These are phyloP conservation scores for Ensete ventricosum DNA, from an alignment of 176 grass and related monocot genomes.

Conservation along the genomic window DNA sequence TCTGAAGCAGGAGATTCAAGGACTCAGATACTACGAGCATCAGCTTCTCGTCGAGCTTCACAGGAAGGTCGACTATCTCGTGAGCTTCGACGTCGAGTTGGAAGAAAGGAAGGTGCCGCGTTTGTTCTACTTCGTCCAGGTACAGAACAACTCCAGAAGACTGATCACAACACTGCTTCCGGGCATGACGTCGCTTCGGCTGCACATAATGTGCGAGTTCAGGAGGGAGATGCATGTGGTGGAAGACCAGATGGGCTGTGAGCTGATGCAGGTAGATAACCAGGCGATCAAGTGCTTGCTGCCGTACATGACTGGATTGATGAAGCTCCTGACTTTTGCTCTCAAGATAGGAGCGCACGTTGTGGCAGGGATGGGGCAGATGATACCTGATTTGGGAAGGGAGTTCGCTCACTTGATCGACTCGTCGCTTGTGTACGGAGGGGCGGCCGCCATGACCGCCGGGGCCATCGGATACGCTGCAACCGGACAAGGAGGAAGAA, in stretches of 20 bases:
- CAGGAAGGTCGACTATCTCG: conserved; percentile 67
- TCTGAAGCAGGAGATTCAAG: conserved; percentile 74
- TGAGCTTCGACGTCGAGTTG: conserved; percentile 66
- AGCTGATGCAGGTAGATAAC: conserved; percentile 76
- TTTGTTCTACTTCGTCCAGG: conserved; percentile 78
- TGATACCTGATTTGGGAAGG: conserved; percentile 83
- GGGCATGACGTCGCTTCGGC: conserved; percentile 53
- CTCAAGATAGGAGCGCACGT: conserved; percentile 84
- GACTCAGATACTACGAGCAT: conserved; percentile 76
- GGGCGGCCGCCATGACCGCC: conserved; percentile 35
- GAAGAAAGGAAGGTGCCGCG: conserved; percentile 79
- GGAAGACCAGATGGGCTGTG: conserved; percentile 76
- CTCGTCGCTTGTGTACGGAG: conserved; percentile 37
- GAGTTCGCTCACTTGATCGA: conserved; percentile 62
- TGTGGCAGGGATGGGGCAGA: conserved; percentile 69
- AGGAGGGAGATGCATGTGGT: conserved; percentile 80
- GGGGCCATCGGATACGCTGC: conserved; percentile 49
- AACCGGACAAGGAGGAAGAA: conserved; percentile 38
- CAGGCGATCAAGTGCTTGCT: conserved; percentile 51
- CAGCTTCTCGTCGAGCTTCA: conserved; percentile 67
- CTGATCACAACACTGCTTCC: conserved; percentile 66
- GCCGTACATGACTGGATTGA: conserved; percentile 74
- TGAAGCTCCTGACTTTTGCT: conserved; percentile 82
- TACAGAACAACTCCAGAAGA: conserved; percentile 40
- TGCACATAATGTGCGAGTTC: conserved; percentile 87